Conservation (phyloP, 1,139 yeast species). For the Scheffersomyces quercinus region DNA sequence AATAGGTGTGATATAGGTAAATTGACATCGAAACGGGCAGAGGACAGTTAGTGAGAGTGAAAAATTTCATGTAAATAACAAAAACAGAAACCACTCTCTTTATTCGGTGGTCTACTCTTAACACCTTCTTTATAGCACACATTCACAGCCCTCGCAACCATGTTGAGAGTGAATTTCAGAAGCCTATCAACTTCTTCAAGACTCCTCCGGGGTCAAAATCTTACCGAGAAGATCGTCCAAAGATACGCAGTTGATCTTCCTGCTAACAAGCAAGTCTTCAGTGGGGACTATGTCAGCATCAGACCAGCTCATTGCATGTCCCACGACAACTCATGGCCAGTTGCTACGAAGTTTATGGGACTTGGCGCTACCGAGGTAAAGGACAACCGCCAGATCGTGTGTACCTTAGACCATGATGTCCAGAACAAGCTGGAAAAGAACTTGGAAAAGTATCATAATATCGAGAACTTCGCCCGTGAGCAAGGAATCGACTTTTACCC, state of each 20-base stretch:
- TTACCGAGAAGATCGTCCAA: conserved; percentile 95
- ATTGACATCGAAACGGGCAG: too few species aligned
- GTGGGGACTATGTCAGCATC: conserved; percentile 95
- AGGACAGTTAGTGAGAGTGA: too few species aligned
- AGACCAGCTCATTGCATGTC: conserved; percentile 98
- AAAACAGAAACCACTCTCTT: too few species aligned
- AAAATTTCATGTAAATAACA: too few species aligned
- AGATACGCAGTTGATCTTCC: conserved; percentile 84
- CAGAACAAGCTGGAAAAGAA: conserved; percentile 90
- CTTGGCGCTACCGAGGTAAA: conserved; percentile 84
- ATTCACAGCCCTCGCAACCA: background rate
- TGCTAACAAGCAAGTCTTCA: conserved; percentile 65
- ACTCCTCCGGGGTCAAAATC: conserved; percentile 60
- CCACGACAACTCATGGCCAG: conserved; percentile 99
- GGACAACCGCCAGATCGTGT: conserved; percentile 87
- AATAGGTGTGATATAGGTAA: background rate
- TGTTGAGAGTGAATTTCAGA: conserved; percentile 3
- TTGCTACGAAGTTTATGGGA: conserved; percentile 93
- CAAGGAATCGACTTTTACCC: conserved; percentile 98
- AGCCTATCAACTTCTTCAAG: background rate
- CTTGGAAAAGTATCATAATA: conserved; percentile 81
- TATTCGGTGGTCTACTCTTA: too few species aligned
- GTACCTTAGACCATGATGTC: conserved; percentile 96
- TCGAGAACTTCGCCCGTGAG: conserved; percentile 81
- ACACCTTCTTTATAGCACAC: too few species aligned